Evolutionary conservation across 306 rosid genomes (phyloP), one percentile per base, ranked within the genome.

Genomic region (Cicer yamashitae): DNA sequence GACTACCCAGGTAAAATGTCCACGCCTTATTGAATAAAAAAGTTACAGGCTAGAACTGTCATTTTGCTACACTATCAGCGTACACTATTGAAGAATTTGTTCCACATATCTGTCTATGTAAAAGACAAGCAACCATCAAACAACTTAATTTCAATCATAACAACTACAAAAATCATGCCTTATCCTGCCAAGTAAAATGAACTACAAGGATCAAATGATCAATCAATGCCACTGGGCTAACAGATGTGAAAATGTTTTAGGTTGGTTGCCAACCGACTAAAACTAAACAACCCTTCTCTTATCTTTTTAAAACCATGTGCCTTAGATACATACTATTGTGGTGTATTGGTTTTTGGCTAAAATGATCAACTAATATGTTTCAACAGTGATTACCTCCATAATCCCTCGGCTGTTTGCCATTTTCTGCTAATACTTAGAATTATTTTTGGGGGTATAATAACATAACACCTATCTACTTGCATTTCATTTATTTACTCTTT

Each of bases 51-150:
- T 11, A 13, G 30, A 79, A 47, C 47, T 50, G 51, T 46, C 34
- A 44, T 47, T 52, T 56, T 22, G 58, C 45, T 37, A 68, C 45
- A 72, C 44, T 51, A 68, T 22, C 1, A 77, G 52, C 44, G 64
- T 10, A 70, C 10, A 59, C 43, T 51, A 63, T 6, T 9, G 56
- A 41, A 68, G 20, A 20, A 40, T 12, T n/a, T 17, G 45, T 10
- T 70, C 30, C 54, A 20, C 12, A 38, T 65, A 50, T 30, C 14
- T 66, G 41, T 47, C 77, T 3, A 11, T 51, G 69, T 40, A 50
- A 71, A 70, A 57, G 78, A 57, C 47, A 57, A 77, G 48, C 51
- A 77, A 71, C 48, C 38, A 70, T 25, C 68, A 69, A 81, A 53
- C 66, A 25, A 14, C 73, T 15, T 70, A 38, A 39, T 7, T 20